A percentile compares a stretch with the other conserved stretches of the same genome.
Conservation (phyloP, 192 early-diverging fungal species). For the Podila epicladia region DNA sequence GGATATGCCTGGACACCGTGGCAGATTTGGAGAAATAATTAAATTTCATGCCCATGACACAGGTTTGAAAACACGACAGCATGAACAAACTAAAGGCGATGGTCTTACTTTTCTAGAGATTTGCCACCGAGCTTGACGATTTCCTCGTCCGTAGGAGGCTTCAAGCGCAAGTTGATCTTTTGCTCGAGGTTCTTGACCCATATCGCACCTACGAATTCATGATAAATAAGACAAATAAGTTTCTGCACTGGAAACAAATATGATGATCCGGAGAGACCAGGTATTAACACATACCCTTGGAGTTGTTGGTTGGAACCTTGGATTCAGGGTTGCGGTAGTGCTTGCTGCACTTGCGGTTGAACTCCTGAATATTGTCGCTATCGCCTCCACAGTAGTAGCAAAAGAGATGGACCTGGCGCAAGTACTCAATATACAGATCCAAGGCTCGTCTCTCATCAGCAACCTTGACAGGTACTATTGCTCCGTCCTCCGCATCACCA, state of each 20-base stretch:
- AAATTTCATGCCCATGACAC: too few relatives aligned
- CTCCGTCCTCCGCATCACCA: slow-evolving; percentile 22
- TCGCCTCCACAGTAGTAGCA: slow-evolving; percentile 96
- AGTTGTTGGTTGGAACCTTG: slow-evolving; percentile 35
- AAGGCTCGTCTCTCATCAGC: slow-evolving; percentile 54
- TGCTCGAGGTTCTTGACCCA: slow-evolving; percentile 68
- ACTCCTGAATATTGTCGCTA: slow-evolving; percentile 85
- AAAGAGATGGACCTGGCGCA: slow-evolving; percentile 90
- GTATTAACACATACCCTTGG: slow-evolving; percentile 6
- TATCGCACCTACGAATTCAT: slow-evolving; percentile 42
- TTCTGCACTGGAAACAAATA: background rate
- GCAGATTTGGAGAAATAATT: too few relatives aligned
- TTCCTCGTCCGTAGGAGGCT: slow-evolving; percentile 53
- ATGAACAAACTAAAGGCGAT: background rate
- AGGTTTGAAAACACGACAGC: background rate
- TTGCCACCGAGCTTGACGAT: slow-evolving; percentile 63
- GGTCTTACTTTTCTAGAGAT: slow-evolving; percentile 55
- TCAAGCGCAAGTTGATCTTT: slow-evolving; percentile 58
- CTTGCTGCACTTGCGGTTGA: slow-evolving; percentile 75
- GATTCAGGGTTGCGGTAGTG: slow-evolving; percentile 39
- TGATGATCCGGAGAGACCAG: background rate
- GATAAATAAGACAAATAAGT: background rate
- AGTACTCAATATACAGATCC: slow-evolving; percentile 87
- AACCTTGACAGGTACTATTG: slow-evolving; percentile 8
- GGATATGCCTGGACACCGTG: slow-evolving; percentile 51